A percentile compares a stretch with the other conserved stretches of the same genome.
Conservation (phyloP, 2,329 filamentous ascomycete genomes). For the Aspergillus versicolor region DNA sequence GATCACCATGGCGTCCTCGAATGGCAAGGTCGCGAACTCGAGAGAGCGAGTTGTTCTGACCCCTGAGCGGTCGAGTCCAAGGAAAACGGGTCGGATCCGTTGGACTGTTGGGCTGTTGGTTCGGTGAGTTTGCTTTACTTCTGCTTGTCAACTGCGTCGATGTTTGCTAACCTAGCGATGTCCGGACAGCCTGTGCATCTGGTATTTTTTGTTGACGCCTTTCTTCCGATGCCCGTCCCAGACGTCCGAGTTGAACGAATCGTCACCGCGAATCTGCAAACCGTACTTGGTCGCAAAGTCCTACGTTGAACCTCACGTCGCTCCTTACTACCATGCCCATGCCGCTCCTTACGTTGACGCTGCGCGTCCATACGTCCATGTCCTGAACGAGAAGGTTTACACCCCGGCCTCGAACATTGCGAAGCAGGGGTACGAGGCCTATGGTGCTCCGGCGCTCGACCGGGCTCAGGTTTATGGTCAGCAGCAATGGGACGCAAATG, state of each 20-base stretch:
- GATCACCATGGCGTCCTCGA: constrained; percentile 25
- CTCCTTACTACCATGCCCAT: constrained; percentile 84
- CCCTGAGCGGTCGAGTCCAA: constrained; percentile 13
- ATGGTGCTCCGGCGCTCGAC: constrained; percentile 71
- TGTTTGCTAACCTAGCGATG: not conserved
- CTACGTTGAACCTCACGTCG: constrained; percentile 70
- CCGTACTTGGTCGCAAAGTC: constrained; percentile 69
- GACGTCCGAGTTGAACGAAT: constrained; percentile 64
- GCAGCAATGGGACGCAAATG: constrained; percentile 74
- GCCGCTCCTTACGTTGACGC: constrained; percentile 78
- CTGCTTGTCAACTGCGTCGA: not conserved
- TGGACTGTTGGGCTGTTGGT: constrained; percentile 37
- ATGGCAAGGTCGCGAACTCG: constrained; percentile 25
- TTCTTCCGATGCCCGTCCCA: constrained; percentile 78
- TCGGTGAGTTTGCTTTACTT: constrained; percentile 29
- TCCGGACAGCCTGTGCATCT: constrained; percentile 66
- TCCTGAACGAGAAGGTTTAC: constrained; percentile 61
- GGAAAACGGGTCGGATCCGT: constrained; percentile 24
- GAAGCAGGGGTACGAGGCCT: constrained; percentile 60
- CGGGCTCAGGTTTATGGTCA: constrained; percentile 66
- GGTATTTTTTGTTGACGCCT: constrained; percentile 80
- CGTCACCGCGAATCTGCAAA: constrained; percentile 76
- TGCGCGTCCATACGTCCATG: constrained; percentile 68
- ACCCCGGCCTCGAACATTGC: constrained; percentile 66
- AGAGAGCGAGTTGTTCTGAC: constrained; percentile 17